Percentiles rank a stretch among this genome's conserved stretches.
These are phyloP conservation scores for Neopestalotiopsis rosae DNA, from an alignment of 2,329 filamentous ascomycete genomes.

Conservation along the genomic window DNA sequence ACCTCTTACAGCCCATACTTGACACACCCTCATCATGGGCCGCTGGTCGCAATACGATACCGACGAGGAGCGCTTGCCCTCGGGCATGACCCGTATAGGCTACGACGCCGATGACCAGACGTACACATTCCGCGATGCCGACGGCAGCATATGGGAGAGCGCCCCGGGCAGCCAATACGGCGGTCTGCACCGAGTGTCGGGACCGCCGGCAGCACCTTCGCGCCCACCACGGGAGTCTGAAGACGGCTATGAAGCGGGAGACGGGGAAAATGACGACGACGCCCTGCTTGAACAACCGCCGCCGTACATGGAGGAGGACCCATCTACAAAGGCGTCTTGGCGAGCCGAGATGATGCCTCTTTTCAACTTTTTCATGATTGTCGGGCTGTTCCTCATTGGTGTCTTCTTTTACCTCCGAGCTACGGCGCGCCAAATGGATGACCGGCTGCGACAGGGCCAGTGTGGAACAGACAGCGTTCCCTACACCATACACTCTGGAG, in stretches of 20 bases:
- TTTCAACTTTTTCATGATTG: slow-evolving; percentile 62
- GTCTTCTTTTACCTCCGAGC: slow-evolving; percentile 54
- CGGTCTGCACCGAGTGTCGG: slow-evolving; percentile 37
- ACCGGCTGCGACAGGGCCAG: slow-evolving; percentile 21
- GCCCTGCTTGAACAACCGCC: slow-evolving; percentile 23
- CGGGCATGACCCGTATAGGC: slow-evolving; percentile 53
- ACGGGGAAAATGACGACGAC: slow-evolving; percentile 26
- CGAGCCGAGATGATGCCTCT: slow-evolving; percentile 59
- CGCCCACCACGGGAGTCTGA: slow-evolving; percentile 25
- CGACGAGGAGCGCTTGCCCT: slow-evolving; percentile 52
- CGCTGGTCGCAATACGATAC: slow-evolving; percentile 41
- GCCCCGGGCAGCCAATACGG: slow-evolving; percentile 52
- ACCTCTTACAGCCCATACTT: neutral
- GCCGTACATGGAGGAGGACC: slow-evolving; percentile 20
- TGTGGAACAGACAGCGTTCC: slow-evolving; percentile 38
- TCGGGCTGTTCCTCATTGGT: slow-evolving; percentile 55
- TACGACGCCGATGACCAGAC: slow-evolving; percentile 55
- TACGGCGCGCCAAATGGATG: slow-evolving; percentile 25
- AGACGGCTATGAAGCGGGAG: neutral
- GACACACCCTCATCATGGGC: slow-evolving; percentile 30
- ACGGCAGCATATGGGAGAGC: slow-evolving; percentile 51
- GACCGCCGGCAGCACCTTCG: slow-evolving; percentile 16
- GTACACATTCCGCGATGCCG: slow-evolving; percentile 51
- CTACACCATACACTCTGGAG: slow-evolving; percentile 49
- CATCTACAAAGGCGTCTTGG: slow-evolving; percentile 45